These are phyloP conservation scores for Stevia rebaudiana DNA, from an alignment of 140 eudicot genomes.

Conservation along the genomic window DNA sequence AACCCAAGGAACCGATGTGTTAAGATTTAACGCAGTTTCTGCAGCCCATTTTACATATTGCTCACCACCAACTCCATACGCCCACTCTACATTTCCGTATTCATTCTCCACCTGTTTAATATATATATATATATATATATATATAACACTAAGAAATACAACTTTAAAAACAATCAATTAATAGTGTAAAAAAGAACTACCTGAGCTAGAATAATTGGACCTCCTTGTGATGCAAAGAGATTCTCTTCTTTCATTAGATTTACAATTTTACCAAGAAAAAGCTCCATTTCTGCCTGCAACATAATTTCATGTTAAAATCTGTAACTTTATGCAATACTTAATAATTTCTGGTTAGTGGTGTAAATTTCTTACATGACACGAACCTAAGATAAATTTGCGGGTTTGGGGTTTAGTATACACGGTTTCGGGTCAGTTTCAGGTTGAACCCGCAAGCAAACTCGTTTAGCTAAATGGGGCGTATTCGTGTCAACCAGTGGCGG, in stretches of 20 bases:
- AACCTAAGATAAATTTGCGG: no score
- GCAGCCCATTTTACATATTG: conserved; percentile 77
- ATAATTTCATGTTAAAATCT: background rate
- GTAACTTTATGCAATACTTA: background rate
- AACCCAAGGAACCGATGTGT: conserved; percentile 82
- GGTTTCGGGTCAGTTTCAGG: no score
- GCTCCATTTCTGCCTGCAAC: conserved; percentile 72
- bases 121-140: no score
- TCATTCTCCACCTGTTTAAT: conserved; percentile 80
- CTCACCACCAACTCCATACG: conserved; percentile 53
- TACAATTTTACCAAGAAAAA: conserved; percentile 58
- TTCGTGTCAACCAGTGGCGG: no score
- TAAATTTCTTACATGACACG: no score
- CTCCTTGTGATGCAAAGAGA: conserved; percentile 84
- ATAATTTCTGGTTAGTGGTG: no score
- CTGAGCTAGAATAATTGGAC: conserved; percentile 83
- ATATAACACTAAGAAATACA: no score
- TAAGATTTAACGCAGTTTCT: conserved; percentile 54
- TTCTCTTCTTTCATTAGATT: conserved; percentile 73
- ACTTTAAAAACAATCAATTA: no score
- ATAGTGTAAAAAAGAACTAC: conserved; percentile 20
- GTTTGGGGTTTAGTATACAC: no score
- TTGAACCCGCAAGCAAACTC: no score
- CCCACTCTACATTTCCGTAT: conserved; percentile 67
- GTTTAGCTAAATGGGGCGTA: no score